Percentiles rank a stretch among this genome's conserved stretches.
Conservation (phyloP, 2,329 filamentous ascomycete genomes). For the Fusarium luffae region DNA sequence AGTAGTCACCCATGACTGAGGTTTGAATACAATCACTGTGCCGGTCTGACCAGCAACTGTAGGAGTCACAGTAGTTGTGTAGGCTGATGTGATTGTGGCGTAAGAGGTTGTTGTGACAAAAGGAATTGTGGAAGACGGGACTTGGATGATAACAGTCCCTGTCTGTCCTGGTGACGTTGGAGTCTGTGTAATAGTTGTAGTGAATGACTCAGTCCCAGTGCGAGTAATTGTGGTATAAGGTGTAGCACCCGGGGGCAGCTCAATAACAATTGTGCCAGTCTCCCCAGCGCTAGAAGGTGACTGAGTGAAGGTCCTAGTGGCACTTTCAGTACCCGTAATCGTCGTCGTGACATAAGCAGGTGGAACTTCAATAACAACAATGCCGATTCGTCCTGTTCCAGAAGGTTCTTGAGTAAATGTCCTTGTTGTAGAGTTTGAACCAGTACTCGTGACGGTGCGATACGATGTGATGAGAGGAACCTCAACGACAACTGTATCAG, state of each 20-base stretch:
- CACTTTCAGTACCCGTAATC: background rate
- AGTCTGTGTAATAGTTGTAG: background rate
- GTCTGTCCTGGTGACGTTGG: background rate
- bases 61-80: background rate
- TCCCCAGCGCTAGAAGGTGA: background rate
- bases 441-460: background rate
- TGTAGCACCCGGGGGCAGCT: background rate
- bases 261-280: background rate
- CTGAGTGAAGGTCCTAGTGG: background rate
- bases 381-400: background rate
- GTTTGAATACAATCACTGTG: background rate
- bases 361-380: background rate
- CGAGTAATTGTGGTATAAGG: background rate
- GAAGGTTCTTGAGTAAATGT: background rate
- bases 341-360: background rate
- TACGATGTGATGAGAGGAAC: conserved; percentile 1
- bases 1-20: background rate
- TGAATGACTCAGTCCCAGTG: background rate
- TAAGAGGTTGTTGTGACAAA: conserved; percentile 12
- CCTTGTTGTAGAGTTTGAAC: background rate
- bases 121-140: background rate
- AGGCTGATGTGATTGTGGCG: background rate
- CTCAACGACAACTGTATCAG: background rate
- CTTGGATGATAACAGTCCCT: background rate
- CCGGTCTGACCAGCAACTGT: background rate